phyloP scores from a whole-genome alignment of 2,329 filamentous ascomycete species.

The Monosporascus sp. region DNA sequence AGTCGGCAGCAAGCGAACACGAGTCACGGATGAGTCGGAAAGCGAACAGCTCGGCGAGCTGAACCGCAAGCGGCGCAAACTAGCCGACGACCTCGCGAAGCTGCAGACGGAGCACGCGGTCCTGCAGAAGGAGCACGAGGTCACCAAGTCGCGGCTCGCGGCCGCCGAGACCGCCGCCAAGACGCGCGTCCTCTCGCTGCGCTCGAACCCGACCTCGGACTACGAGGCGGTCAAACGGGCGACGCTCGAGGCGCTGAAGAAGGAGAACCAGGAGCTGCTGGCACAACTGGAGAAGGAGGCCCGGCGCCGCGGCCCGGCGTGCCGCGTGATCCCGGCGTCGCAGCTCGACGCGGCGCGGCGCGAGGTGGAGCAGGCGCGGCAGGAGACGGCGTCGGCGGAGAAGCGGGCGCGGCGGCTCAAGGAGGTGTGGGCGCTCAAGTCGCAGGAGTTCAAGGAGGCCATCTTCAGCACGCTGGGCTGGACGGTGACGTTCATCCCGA shows the following conservation, averaged over 20 bases:
- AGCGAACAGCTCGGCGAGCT: slow-evolving; percentile 76
- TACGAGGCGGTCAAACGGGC: slow-evolving; percentile 77
- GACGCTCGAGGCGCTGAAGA: slow-evolving; percentile 70
- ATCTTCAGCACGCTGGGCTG: slow-evolving; percentile 89
- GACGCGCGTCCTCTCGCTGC: slow-evolving; percentile 78
- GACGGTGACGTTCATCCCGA: slow-evolving; percentile 94
- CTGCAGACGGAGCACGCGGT: slow-evolving; percentile 72
- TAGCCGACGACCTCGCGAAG: slow-evolving; percentile 27
- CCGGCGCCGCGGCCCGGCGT: slow-evolving; percentile 30
- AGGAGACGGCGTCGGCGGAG: slow-evolving; percentile 66
- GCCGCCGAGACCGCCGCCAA: slow-evolving; percentile 61
- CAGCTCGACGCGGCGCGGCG: slow-evolving; percentile 71
- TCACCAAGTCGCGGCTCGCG: slow-evolving; percentile 71
- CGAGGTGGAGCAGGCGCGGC: slow-evolving; percentile 66
- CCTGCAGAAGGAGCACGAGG: slow-evolving; percentile 62
- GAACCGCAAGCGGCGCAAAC: slow-evolving; percentile 76
- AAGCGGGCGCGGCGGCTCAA: slow-evolving; percentile 84
- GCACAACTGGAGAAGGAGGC: slow-evolving; percentile 57
- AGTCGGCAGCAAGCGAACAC: slow-evolving; percentile 58
- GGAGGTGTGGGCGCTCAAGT: slow-evolving; percentile 88
- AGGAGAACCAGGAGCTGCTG: slow-evolving; percentile 80
- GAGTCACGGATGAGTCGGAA: slow-evolving; percentile 48
- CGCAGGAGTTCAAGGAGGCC: slow-evolving; percentile 89
- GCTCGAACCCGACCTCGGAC: slow-evolving; percentile 87
- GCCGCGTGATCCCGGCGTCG: slow-evolving; percentile 62